phyloP scores from a whole-genome alignment of 1,284 basidiomycete genomes.

The Tilletia indica region DNA sequence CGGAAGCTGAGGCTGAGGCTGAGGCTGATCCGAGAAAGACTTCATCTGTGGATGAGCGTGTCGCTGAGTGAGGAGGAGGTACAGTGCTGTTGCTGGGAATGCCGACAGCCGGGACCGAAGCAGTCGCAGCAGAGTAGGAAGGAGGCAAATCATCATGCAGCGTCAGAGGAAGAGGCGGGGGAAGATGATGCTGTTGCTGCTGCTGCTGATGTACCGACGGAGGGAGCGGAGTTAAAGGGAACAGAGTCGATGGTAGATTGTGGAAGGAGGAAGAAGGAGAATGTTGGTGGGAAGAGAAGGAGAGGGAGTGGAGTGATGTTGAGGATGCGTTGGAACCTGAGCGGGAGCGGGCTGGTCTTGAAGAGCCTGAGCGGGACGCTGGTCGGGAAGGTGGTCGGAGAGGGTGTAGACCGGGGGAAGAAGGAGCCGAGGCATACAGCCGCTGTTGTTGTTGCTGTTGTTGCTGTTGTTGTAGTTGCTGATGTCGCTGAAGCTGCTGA shows the following conservation, averaged over 20 bases:
- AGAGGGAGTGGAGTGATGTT: too few species aligned
- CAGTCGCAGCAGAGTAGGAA: background rate
- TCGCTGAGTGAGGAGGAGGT: too few species aligned
- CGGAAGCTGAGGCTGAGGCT: too few species aligned
- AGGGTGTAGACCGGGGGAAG: constrained; percentile 26
- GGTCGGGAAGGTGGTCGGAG: too few species aligned
- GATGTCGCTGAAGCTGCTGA: constrained; percentile 17
- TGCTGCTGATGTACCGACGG: background rate
- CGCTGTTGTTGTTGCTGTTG: constrained; percentile 3
- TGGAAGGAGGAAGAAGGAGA: too few species aligned
- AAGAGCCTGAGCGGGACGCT: background rate
- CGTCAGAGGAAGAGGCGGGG: background rate
- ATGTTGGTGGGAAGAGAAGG: too few species aligned
- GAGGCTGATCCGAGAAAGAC: background rate
- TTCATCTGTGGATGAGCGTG: background rate
- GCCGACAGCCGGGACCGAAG: background rate
- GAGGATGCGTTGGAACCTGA: too few species aligned
- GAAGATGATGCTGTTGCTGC: too few species aligned
- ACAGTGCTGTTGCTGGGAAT: background rate
- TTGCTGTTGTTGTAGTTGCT: background rate
- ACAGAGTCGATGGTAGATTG: background rate
- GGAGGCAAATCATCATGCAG: background rate
- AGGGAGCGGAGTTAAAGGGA: background rate
- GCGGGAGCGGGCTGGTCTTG: too few species aligned
- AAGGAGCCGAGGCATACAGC: constrained; percentile 7